Percentiles rank a stretch among this genome's conserved stretches.
These are phyloP conservation scores for Cucurbita argyrosperma DNA, from an alignment of 306 rosid species.

Conservation along the genomic window DNA sequence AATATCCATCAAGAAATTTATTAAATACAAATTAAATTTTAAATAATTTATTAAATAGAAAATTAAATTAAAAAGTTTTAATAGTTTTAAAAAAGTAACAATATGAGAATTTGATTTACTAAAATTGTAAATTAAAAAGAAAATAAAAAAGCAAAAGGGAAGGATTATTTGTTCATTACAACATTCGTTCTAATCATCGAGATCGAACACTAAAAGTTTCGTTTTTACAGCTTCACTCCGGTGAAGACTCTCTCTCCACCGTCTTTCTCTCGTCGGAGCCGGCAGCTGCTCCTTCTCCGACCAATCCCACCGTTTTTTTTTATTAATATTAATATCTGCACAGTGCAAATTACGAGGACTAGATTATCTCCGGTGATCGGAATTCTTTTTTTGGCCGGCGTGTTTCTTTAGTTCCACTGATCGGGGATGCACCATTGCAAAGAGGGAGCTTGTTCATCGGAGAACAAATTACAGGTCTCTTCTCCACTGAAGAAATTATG, in stretches of 20 bases:
- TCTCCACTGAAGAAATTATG: constrained; percentile 73
- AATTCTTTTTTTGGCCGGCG: background rate
- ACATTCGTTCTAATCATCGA: background rate
- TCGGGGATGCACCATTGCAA: constrained; percentile 78
- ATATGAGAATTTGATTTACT: too few relatives aligned
- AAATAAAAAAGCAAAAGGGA: background rate
- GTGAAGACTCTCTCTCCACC: background rate
- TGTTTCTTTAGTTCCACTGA: constrained; percentile 9
- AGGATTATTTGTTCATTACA: constrained; percentile 6
- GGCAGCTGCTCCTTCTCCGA: background rate
- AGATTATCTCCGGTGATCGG: background rate
- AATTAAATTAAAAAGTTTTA: too few relatives aligned
- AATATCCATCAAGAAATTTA: too few relatives aligned
- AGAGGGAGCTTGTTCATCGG: constrained; percentile 79
- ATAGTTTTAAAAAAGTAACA: too few relatives aligned
- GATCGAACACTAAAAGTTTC: background rate
- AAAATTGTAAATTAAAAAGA: background rate
- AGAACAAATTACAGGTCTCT: constrained; percentile 68
- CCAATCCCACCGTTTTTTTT: background rate
- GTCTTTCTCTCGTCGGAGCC: background rate
- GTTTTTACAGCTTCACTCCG: background rate
- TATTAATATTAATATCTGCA: background rate
- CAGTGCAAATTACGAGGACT: background rate
- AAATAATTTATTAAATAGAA: too few relatives aligned
- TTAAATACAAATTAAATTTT: too few relatives aligned